Percentiles rank a stretch among this genome's conserved stretches.
These are phyloP conservation scores for Ampelocalamus luodianensis DNA, from an alignment of 176 grass and related monocot genomes.

Conservation along the genomic window DNA sequence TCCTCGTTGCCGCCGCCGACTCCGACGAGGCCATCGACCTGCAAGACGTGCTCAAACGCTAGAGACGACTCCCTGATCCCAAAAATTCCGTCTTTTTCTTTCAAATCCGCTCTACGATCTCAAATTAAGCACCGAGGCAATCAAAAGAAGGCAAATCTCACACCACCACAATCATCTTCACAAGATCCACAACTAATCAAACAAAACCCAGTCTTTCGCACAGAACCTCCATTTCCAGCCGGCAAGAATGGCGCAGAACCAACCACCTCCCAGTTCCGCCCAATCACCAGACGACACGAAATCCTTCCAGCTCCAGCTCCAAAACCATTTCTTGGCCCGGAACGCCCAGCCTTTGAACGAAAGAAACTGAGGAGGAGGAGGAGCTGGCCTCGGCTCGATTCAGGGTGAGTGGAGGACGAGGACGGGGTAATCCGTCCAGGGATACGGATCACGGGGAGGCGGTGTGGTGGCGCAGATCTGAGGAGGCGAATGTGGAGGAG, in stretches of 20 bases:
- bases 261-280: too few relatives aligned
- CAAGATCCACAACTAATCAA: constrained; percentile 31
- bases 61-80: not conserved
- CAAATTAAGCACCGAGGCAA: constrained; percentile 17
- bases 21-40: constrained; percentile 46
- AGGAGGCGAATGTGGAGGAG: constrained; percentile 2
- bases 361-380: not conserved
- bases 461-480: constrained; percentile 46
- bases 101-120: not conserved
- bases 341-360: too few relatives aligned
- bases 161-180: not conserved
- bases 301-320: too few relatives aligned
- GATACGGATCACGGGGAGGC: constrained; percentile 14
- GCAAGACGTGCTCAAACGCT: too few relatives aligned
- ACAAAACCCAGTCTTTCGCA: not conserved
- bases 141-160: constrained; percentile 25
- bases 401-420: not conserved
- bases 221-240: too few relatives aligned
- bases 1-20: constrained; percentile 44
- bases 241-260: too few relatives aligned
- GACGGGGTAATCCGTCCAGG: not conserved
- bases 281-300: too few relatives aligned
- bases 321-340: too few relatives aligned
- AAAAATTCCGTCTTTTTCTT: not conserved
- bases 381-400: too few relatives aligned